Percentiles rank a stretch among this genome's conserved stretches.
Evolutionary conservation across 208 protist genomes (phyloP).

Genomic region (Zelonia costaricensis): DNA sequence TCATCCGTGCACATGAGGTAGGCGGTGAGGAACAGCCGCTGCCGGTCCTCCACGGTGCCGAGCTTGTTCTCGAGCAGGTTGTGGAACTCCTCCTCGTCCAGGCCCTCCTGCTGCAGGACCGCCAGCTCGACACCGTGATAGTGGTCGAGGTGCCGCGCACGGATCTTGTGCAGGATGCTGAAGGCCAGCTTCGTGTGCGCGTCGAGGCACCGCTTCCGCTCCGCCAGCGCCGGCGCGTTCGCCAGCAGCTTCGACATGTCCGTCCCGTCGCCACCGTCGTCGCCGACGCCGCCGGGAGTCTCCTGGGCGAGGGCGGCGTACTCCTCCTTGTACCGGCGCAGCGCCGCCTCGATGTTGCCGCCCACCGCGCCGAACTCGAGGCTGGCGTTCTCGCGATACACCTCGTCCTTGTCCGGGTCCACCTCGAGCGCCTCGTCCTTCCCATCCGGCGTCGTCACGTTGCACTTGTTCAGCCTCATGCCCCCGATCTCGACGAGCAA

Average conservation of each 20-base stretch:
- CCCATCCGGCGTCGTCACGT: conserved; percentile 44
- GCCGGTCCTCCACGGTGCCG: conserved; percentile 65
- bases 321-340: conserved; percentile 73
- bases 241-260: conserved; percentile 80
- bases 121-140: conserved; percentile 86
- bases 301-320: conserved; percentile 61
- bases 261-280: conserved; percentile 52
- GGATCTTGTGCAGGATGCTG: conserved; percentile 70
- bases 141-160: conserved; percentile 64
- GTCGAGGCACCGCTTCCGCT: conserved; percentile 85
- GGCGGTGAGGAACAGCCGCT: conserved; percentile 82
- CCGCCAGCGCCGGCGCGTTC: conserved; percentile 71
- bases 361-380: conserved; percentile 77
- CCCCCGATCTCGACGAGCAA: conserved; percentile 75
- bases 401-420: conserved; percentile 81
- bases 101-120: conserved; percentile 59
- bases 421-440: conserved; percentile 76
- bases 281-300: conserved; percentile 29
- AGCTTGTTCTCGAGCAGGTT: conserved; percentile 45
- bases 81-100: conserved; percentile 76
- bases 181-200: conserved; percentile 85
- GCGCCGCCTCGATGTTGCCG: conserved; percentile 65
- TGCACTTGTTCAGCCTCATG: conserved; percentile 87
- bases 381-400: conserved; percentile 69
- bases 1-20: conserved; percentile 65